Conservation (phyloP, 2,329 filamentous ascomycete genomes). For the Colletotrichum echinochloae region DNA sequence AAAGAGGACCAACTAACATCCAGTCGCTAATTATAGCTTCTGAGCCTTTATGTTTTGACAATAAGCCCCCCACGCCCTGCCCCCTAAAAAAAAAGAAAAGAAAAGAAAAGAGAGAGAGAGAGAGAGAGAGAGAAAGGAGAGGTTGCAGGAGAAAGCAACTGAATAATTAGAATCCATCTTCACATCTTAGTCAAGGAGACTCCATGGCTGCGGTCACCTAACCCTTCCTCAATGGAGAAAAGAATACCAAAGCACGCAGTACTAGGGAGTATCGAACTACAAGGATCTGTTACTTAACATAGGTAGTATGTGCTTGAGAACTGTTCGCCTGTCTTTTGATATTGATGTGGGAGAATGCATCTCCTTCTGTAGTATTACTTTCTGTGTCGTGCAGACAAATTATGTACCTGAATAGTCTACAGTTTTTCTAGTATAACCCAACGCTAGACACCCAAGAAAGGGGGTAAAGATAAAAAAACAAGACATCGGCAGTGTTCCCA, state of each 20-base stretch:
- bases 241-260: not conserved
- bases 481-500: not conserved
- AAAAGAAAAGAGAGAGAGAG: no score
- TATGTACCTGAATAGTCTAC: constrained; percentile 31
- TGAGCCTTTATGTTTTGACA: no score
- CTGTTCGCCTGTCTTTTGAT: not conserved
- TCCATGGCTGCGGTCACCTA: not conserved
- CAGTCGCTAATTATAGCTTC: not conserved
- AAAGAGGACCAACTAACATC: not conserved
- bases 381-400: constrained; percentile 7
- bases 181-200: no score
- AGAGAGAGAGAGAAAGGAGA: no score
- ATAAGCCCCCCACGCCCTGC: no score
- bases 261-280: not conserved
- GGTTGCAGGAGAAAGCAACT: not conserved
- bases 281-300: not conserved
- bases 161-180: not conserved
- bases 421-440: constrained; percentile 6
- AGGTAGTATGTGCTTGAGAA: not conserved
- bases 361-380: constrained; percentile 19
- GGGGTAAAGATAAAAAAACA: not conserved
- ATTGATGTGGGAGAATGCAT: not conserved
- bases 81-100: no score
- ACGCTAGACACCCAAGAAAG: constrained; percentile 6
- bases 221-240: no score